Percentiles rank a stretch among this genome's conserved stretches.
These are phyloP conservation scores for Mycena crocata DNA, from an alignment of 768 basidiomycete genomes.

Conservation along the genomic window DNA sequence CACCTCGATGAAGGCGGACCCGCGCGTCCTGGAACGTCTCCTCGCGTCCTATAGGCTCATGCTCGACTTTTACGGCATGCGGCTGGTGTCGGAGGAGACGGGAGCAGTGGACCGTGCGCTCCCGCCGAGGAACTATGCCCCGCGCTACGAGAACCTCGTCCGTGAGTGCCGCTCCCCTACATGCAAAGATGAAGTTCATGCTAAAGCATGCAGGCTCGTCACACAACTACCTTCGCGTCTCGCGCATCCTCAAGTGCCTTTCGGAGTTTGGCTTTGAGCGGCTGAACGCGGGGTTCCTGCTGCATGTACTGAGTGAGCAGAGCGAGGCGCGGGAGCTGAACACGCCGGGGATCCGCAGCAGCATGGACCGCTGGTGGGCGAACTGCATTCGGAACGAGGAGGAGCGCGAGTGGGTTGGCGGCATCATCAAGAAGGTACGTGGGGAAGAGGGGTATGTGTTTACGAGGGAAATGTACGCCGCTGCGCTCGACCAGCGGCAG, in stretches of 20 bases:
- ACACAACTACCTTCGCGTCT: constrained; percentile 84
- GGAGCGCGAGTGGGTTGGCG: constrained; percentile 67
- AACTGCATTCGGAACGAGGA: constrained; percentile 75
- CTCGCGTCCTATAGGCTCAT: constrained; percentile 75
- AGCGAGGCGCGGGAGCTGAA: constrained; percentile 67
- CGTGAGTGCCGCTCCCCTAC: constrained; percentile 54
- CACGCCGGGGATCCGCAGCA: constrained; percentile 58
- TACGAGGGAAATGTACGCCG: constrained; percentile 68
- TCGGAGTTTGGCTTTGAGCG: constrained; percentile 77
- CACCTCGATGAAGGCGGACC: constrained; percentile 62
- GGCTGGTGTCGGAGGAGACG: constrained; percentile 64
- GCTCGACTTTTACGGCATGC: constrained; percentile 87
- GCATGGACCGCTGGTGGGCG: constrained; percentile 86
- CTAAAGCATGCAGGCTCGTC: constrained; percentile 56
- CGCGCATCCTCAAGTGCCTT: constrained; percentile 80
- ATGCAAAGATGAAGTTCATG: constrained; percentile 19
- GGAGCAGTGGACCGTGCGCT: constrained; percentile 68
- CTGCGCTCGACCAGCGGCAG: constrained; percentile 55
- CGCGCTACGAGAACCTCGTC: constrained; percentile 71
- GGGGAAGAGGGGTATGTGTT: constrained; percentile 56
- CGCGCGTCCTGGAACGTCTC: constrained; percentile 60
- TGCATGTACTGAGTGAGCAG: constrained; percentile 78
- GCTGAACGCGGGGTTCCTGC: constrained; percentile 72
- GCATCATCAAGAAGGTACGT: constrained; percentile 64
- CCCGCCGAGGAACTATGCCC: constrained; percentile 60